Percentiles rank a stretch among this genome's conserved stretches.
These are phyloP conservation scores for Annulohypoxylon nitens DNA, from an alignment of 495 filamentous ascomycete species.

Conservation along the genomic window DNA sequence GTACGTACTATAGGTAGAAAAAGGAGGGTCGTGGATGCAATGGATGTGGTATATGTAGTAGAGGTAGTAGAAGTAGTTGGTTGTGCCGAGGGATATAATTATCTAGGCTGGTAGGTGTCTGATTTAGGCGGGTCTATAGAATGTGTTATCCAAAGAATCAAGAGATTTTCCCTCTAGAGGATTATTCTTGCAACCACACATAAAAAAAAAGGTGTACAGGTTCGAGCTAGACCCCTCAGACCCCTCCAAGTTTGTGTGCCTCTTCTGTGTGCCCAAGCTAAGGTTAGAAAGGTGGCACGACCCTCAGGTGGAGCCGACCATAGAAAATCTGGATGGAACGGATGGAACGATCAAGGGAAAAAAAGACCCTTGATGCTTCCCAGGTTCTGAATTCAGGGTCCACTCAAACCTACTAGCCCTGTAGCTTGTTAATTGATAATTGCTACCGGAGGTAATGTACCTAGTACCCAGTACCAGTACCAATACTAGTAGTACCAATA, in stretches of 20 bases:
- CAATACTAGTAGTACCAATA: too few relatives aligned
- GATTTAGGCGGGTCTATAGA: conserved; percentile 8
- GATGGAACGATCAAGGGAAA: conserved; percentile 43
- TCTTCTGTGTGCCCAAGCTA: conserved; percentile 31
- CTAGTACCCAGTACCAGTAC: not conserved
- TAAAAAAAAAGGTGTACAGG: conserved; percentile 36
- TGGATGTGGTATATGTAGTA: too few relatives aligned
- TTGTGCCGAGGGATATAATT: conserved; percentile 27
- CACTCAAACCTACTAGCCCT: conserved; percentile 9
- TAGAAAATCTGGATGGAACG: conserved; percentile 47
- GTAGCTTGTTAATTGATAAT: too few relatives aligned
- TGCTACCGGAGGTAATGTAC: not conserved
- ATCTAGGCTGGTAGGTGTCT: not conserved
- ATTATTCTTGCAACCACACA: conserved; percentile 25
- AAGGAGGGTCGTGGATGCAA: not conserved
- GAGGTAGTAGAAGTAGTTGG: not conserved
- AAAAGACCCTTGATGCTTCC: conserved; percentile 43
- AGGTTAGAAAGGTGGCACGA: conserved; percentile 42
- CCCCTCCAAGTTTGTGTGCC: conserved; percentile 35
- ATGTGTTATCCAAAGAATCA: not conserved
- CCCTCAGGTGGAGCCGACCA: conserved; percentile 37
- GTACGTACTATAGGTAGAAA: conserved; percentile 13
- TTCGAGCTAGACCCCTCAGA: conserved; percentile 23
- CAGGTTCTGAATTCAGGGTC: conserved; percentile 46
- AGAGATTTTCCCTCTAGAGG: not conserved